Base-by-base conservation (phyloP, 2,329 filamentous ascomycete species). In the Ophiosphaerella herpotricha region DNA sequence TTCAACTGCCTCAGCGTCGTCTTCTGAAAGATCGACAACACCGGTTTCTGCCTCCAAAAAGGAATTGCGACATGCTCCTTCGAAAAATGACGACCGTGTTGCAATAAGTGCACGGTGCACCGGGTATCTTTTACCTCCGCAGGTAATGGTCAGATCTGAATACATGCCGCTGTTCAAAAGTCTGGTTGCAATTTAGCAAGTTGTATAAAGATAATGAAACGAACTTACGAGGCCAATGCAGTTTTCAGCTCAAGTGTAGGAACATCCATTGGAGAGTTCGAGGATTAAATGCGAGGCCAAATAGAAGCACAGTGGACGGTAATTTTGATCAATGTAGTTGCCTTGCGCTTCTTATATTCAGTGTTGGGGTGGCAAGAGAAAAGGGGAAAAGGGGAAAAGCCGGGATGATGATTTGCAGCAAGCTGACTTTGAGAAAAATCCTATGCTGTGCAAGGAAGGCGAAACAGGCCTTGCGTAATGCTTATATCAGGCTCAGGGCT, bases 91-190 rank as follows among this genome's bases (percentile, higher is more conserved):
- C 33, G 76, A 78, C 40, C 78, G 68, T 33, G 77, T 78, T 64
- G 78, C 79, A 40, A 80, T 63, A 37, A 80, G 74, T 5, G 75
- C 77, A 55, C 74, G 73, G 60, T 80, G 78, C 9, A 79, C 77
- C 24, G 65, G 67, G 68, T 77, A 80, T 71, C 72, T 74, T 67
- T 72, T 73, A 50, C 64, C 62, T 50, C 76, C 75, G 69, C 75
- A 79, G 43, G 68, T 68, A 61, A 80, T 73, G 41, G 75, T 79
- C 55, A 80, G 70, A 64, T 80, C 78, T 48, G 77, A 78, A 62
- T 78, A 80, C 61, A 72, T 72, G 50, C 67, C 67, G 31, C 57
- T 58, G 62, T 72, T 63, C 58, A 70, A 68, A 8, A 74, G 61
- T 70, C 75, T 68, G 61, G 50, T 52, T 52, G 24, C 39, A 56